Percentiles rank a stretch among this genome's conserved stretches.
These are phyloP conservation scores for Leccinum rimulosum DNA, from an alignment of 768 basidiomycete species.

Conservation along the genomic window DNA sequence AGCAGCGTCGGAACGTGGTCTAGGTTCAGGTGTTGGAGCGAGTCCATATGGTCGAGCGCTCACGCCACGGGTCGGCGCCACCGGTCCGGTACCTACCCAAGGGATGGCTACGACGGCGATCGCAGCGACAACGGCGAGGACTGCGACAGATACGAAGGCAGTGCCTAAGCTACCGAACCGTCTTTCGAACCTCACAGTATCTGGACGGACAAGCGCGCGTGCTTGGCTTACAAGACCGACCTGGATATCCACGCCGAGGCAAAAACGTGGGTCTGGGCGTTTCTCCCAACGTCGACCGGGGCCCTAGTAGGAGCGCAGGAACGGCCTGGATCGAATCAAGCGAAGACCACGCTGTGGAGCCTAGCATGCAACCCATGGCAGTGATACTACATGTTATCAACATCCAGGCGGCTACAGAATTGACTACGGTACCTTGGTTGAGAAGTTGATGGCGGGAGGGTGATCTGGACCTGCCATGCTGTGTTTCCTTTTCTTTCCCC, in stretches of 20 bases:
- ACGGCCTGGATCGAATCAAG: background rate
- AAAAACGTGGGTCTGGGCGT: background rate
- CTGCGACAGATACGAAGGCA: background rate
- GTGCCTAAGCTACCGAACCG: background rate
- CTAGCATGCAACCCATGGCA: background rate
- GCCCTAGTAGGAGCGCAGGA: background rate
- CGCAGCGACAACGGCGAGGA: background rate
- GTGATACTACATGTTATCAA: background rate
- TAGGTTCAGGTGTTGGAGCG: background rate
- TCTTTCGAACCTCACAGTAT: background rate
- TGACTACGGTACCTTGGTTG: background rate
- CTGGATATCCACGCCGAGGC: slow-evolving; percentile 4
- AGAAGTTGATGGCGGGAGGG: background rate
- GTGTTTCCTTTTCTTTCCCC: slow-evolving; percentile 2
- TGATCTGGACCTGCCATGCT: slow-evolving; percentile 2
- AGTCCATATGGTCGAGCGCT: background rate
- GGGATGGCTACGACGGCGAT: background rate
- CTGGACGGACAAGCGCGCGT: slow-evolving; percentile 4
- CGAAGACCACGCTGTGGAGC: background rate
- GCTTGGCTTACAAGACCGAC: background rate
- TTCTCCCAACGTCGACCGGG: slow-evolving; percentile 12
- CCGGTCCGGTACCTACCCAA: slow-evolving; percentile 3
- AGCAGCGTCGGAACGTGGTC: background rate
- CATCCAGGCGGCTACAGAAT: background rate
- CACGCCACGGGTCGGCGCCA: slow-evolving; percentile 15